Conservation (phyloP, 2,329 filamentous ascomycete genomes). For the Beauveria asiatica region DNA sequence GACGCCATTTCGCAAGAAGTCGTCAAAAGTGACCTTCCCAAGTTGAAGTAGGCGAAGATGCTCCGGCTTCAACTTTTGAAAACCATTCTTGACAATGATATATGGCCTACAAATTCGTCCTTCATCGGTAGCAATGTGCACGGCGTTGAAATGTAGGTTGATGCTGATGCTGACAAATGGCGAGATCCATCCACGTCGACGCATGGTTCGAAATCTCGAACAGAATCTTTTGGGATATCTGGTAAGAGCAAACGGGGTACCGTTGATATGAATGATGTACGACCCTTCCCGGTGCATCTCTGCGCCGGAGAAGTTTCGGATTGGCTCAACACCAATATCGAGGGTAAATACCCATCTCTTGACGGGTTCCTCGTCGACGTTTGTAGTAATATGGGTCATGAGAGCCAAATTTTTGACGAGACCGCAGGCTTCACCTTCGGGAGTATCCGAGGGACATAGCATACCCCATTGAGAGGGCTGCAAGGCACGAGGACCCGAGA, state of each 20-base stretch:
- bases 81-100: conserved; percentile 85
- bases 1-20: conserved; percentile 80
- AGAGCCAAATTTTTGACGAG: conserved; percentile 95
- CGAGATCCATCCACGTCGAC: conserved; percentile 83
- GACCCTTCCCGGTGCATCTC: conserved; percentile 79
- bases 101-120: conserved; percentile 92
- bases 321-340: conserved; percentile 72
- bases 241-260: conserved; percentile 84
- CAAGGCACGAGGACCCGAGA: conserved; percentile 87
- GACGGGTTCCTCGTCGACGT: conserved; percentile 87
- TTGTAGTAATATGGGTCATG: conserved; percentile 98
- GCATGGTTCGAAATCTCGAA: conserved; percentile 73
- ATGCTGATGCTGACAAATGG: conserved; percentile 96
- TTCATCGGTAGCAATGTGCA: conserved; percentile 95
- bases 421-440: conserved; percentile 96
- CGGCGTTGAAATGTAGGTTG: conserved; percentile 83
- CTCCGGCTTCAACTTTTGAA: conserved; percentile 68
- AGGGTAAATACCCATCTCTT: conserved; percentile 78
- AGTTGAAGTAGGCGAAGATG: conserved; percentile 76
- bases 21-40: conserved; percentile 83
- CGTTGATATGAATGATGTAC: conserved; percentile 91
- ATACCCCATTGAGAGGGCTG: conserved; percentile 98
- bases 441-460: conserved; percentile 94
- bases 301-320: conserved; percentile 62
- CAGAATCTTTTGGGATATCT: conserved; percentile 80